Evolutionary conservation across 1,139 yeast genomes (phyloP).

Genomic region (Blastobotrys raffinosifermentans): DNA sequence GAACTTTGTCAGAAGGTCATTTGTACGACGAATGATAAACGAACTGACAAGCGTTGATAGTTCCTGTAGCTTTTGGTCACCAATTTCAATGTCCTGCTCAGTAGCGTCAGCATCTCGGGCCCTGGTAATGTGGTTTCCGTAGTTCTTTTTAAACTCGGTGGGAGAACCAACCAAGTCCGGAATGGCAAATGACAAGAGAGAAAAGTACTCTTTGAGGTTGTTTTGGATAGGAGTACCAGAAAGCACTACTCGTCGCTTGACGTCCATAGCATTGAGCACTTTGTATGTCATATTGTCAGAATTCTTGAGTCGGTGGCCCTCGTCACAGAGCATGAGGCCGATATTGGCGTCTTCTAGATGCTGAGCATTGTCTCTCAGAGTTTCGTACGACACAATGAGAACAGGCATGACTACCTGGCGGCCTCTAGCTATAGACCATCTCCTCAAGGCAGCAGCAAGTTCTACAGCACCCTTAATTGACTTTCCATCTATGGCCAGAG

Average conservation of each 20-base stretch:
- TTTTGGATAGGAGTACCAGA: constrained; percentile 98
- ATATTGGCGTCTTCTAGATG: constrained; percentile 72
- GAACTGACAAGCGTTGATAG: constrained; percentile 74
- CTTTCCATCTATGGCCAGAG: constrained; percentile 91
- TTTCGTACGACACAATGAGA: constrained; percentile 90
- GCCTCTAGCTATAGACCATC: constrained; percentile 89
- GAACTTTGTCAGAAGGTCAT: constrained; percentile 88
- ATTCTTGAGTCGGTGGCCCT: constrained; percentile 91
- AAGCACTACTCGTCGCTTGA: constrained; percentile 82
- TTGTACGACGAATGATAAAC: constrained; percentile 90
- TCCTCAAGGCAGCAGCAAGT: constrained; percentile 61
- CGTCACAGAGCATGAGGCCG: constrained; percentile 89
- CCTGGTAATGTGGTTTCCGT: constrained; percentile 68
- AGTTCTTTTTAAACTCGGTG: constrained; percentile 75
- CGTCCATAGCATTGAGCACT: constrained; percentile 73
- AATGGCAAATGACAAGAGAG: constrained; percentile 84
- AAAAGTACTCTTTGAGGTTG: constrained; percentile 90
- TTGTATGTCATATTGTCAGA: constrained; percentile 93
- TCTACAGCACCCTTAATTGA: constrained; percentile 40
- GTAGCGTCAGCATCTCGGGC: constrained; percentile 91
- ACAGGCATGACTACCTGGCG: constrained; percentile 90
- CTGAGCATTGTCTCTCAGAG: constrained; percentile 79
- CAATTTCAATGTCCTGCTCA: constrained; percentile 65
- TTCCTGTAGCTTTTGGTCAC: constrained; percentile 67
- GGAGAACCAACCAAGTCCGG: constrained; percentile 90